Conservation (phyloP, 116 monocot species). For the Posidonia oceanica region DNA sequence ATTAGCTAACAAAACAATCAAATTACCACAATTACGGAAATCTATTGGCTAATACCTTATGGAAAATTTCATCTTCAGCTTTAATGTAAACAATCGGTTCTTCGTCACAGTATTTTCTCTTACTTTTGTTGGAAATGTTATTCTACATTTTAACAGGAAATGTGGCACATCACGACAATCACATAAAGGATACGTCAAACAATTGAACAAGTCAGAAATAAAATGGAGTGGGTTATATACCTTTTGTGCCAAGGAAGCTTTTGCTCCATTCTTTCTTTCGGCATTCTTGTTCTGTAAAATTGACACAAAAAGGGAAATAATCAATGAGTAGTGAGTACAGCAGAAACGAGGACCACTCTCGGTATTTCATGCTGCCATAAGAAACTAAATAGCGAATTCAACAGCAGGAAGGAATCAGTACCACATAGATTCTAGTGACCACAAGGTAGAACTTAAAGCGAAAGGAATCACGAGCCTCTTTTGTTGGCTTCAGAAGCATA, state of each 20-base stretch:
- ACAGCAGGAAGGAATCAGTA: constrained; percentile 10
- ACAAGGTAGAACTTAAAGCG: constrained; percentile 71
- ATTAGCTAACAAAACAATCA: neutral
- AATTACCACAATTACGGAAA: neutral
- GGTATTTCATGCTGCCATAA: neutral
- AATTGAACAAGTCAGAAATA: neutral
- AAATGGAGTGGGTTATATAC: neutral
- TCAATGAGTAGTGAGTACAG: neutral
- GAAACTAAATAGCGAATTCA: neutral
- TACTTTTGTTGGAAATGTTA: constrained; percentile 18
- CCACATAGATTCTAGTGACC: constrained; percentile 62
- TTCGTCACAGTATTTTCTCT: constrained; percentile 16
- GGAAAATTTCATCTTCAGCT: constrained; percentile 80
- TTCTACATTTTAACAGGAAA: constrained; percentile 15
- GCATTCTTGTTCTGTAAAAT: constrained; percentile 9
- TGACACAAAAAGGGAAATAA: neutral
- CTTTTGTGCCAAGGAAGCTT: neutral
- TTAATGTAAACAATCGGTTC: constrained; percentile 71
- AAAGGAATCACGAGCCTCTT: constrained; percentile 71
- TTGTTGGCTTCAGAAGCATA: constrained; percentile 44
- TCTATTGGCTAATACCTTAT: constrained; percentile 35
- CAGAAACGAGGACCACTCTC: too few relatives aligned
- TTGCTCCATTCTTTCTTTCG: neutral
- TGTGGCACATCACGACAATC: neutral
- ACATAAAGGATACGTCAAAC: constrained; percentile 1